phyloP scores from a whole-genome alignment of 192 early-diverging fungal species.

The Piromyces sp. region DNA sequence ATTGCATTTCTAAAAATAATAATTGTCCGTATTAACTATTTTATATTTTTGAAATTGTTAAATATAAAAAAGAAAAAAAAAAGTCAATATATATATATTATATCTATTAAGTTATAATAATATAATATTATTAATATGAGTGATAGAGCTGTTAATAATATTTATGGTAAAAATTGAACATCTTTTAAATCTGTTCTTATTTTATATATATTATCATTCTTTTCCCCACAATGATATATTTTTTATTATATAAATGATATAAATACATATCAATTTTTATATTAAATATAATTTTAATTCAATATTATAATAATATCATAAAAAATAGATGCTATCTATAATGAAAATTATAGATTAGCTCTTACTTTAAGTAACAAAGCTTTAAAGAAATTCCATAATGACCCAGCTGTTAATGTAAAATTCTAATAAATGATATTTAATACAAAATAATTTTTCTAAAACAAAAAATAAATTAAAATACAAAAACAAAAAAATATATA shows the following conservation, averaged over 20 bases:
- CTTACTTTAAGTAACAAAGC: constrained; percentile 41
- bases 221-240: too few species aligned
- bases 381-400: constrained; percentile 50
- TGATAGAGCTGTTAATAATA: neutral
- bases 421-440: neutral
- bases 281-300: too few species aligned
- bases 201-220: neutral
- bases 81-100: neutral
- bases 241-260: too few species aligned
- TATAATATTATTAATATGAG: too few species aligned
- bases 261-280: too few species aligned
- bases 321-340: constrained; percentile 43
- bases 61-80: neutral
- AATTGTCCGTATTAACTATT: neutral
- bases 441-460: neutral
- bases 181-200: neutral
- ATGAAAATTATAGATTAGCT: constrained; percentile 43
- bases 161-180: neutral
- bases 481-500: too few species aligned
- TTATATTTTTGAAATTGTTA: neutral
- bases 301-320: too few species aligned
- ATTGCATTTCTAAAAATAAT: too few species aligned
- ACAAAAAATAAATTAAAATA: too few species aligned
- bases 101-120: too few species aligned
- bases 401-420: constrained; percentile 42